These are phyloP conservation scores for Gardenia jasminoides DNA, from an alignment of 257 asterid species.

Conservation along the genomic window DNA sequence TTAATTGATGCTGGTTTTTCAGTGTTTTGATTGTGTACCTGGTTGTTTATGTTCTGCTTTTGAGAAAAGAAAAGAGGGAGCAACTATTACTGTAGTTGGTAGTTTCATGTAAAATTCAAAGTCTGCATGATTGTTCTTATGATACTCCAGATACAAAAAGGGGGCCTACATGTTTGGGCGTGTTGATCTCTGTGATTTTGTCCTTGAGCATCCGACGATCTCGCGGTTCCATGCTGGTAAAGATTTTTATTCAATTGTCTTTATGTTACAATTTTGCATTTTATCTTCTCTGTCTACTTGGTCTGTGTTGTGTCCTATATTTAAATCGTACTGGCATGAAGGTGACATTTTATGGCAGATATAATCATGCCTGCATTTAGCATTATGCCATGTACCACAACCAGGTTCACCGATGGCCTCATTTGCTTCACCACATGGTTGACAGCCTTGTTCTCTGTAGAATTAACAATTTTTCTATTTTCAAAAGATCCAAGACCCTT, in stretches of 20 bases:
- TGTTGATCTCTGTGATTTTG: slow-evolving; percentile 86
- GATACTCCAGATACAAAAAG: slow-evolving; percentile 63
- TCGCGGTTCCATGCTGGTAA: slow-evolving; percentile 96
- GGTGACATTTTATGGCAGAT: neutral
- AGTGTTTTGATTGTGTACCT: neutral
- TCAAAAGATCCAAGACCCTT: neutral
- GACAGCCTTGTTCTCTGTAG: neutral
- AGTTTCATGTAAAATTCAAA: neutral
- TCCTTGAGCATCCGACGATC: slow-evolving; percentile 94
- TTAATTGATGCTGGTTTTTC: neutral
- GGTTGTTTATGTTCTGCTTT: neutral
- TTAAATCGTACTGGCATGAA: neutral
- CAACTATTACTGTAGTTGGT: neutral
- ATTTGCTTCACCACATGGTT: neutral
- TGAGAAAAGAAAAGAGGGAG: neutral
- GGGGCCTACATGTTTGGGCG: slow-evolving; percentile 99
- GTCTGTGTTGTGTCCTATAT: neutral
- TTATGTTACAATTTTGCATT: neutral
- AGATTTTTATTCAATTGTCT: slow-evolving; percentile 18
- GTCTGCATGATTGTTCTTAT: neutral
- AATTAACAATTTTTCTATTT: neutral
- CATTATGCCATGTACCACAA: neutral
- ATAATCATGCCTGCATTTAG: neutral
- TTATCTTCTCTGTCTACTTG: neutral
- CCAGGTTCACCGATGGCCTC: neutral